Conservation (phyloP, 805 yeast species). For the Saccharomyces paradoxus region DNA sequence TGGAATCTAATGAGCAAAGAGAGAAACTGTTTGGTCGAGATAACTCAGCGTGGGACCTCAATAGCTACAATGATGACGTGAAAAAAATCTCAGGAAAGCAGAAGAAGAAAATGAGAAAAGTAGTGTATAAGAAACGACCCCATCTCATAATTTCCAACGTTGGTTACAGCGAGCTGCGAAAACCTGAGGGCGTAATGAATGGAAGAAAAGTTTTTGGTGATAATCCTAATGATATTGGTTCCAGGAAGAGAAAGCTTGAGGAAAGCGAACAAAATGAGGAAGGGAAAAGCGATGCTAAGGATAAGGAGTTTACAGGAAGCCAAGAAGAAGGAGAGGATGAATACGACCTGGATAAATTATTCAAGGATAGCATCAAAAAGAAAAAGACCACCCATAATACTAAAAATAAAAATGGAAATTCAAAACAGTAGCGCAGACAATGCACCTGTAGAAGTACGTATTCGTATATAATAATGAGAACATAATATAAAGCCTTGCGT, state of each 20-base stretch:
- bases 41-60: constrained; percentile 17
- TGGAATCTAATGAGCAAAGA: background rate
- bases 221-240: background rate
- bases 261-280: constrained; percentile 8
- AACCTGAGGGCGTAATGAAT: background rate
- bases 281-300: constrained; percentile 33
- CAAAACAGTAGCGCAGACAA: background rate
- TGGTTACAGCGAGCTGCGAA: background rate
- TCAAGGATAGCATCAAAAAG: constrained; percentile 1
- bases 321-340: constrained; percentile 11
- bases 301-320: constrained; percentile 37
- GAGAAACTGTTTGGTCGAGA: constrained; percentile 10
- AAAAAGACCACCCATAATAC: background rate
- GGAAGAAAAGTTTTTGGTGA: background rate
- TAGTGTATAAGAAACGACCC: background rate
- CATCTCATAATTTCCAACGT: background rate
- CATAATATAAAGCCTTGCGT: background rate
- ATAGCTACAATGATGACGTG: background rate
- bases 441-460: background rate
- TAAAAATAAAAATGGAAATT: background rate
- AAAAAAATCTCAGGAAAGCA: background rate
- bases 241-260: constrained; percentile 21
- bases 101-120: background rate
- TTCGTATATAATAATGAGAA: background rate
- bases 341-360: constrained; percentile 18